A percentile compares a stretch with the other conserved stretches of the same genome.
These are phyloP conservation scores for Diplodia scrobiculata DNA, from an alignment of 2,329 filamentous ascomycete genomes.

Conservation along the genomic window DNA sequence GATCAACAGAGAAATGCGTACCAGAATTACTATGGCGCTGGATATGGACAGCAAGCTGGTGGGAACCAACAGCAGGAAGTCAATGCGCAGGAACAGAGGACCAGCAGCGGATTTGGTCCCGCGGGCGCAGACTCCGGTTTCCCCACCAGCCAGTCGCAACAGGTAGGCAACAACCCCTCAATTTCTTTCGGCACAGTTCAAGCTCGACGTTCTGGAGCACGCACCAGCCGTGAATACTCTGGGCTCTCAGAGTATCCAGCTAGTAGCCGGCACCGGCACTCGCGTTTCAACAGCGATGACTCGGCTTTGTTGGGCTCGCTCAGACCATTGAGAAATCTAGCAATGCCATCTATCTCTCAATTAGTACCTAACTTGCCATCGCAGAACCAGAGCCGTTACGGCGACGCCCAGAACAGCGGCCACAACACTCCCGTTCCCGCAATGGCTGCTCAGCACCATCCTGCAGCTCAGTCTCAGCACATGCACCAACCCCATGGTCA, in stretches of 20 bases:
- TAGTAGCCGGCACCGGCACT: not conserved
- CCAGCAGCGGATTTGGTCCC: slow-evolving; percentile 72
- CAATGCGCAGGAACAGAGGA: slow-evolving; percentile 70
- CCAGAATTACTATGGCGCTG: slow-evolving; percentile 62
- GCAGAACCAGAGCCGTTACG: slow-evolving; percentile 66
- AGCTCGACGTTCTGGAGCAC: not conserved
- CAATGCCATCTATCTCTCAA: slow-evolving; percentile 19
- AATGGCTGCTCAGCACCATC: slow-evolving; percentile 58
- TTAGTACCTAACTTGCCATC: slow-evolving; percentile 18
- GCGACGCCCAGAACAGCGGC: slow-evolving; percentile 80
- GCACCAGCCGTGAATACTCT: not conserved
- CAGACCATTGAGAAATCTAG: not conserved
- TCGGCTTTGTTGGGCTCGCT: not conserved
- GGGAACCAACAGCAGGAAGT: slow-evolving; percentile 66
- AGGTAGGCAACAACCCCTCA: slow-evolving; percentile 42
- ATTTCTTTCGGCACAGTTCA: not conserved
- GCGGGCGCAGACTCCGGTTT: slow-evolving; percentile 60
- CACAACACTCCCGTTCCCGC: slow-evolving; percentile 88
- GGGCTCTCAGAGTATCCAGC: slow-evolving; percentile 5
- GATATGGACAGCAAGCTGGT: slow-evolving; percentile 56
- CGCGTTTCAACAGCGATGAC: not conserved
- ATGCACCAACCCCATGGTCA: slow-evolving; percentile 57
- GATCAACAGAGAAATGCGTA: slow-evolving; percentile 75
- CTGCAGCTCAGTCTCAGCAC: slow-evolving; percentile 49
- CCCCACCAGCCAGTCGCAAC: slow-evolving; percentile 64